A percentile compares a stretch with the other conserved stretches of the same genome.
phyloP scores from a whole-genome alignment of 192 early-diverging fungal genomes.

The Borealophlyctis nickersoniae region DNA sequence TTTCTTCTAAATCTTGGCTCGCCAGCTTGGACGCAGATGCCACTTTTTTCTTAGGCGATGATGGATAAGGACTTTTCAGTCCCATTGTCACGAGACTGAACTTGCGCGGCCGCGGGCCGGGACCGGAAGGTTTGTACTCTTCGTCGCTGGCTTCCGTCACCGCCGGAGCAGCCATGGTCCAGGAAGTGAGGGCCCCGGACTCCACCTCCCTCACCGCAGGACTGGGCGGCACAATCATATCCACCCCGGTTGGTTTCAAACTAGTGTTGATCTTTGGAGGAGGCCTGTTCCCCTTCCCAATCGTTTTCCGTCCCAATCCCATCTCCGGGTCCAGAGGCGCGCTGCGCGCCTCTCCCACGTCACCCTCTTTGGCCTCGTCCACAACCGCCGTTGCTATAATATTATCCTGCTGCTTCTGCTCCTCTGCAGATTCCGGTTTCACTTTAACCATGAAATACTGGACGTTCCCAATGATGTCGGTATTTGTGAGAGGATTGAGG shows the following conservation, averaged over 20 bases:
- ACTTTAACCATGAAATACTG: constrained; percentile 56
- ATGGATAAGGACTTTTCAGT: constrained; percentile 15
- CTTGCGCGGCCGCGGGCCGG: constrained; percentile 23
- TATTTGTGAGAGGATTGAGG: constrained; percentile 62
- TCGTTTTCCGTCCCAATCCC: not conserved
- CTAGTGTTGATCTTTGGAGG: not conserved
- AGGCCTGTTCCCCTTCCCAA: too few species aligned
- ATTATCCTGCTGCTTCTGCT: not conserved
- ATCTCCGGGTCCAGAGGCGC: too few species aligned
- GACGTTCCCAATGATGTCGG: constrained; percentile 66
- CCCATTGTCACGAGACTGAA: constrained; percentile 20
- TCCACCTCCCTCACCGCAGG: constrained; percentile 46
- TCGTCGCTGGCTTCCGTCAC: constrained; percentile 34
- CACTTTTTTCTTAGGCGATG: constrained; percentile 3
- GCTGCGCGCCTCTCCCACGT: not conserved
- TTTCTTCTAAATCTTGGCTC: not conserved
- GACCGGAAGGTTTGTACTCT: constrained; percentile 16
- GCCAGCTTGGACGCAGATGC: constrained; percentile 4
- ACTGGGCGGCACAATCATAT: constrained; percentile 23
- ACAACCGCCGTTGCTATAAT: constrained; percentile 3
- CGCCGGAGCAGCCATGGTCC: constrained; percentile 40
- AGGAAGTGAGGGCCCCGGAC: constrained; percentile 24
- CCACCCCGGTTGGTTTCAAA: not conserved
- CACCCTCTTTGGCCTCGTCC: not conserved
- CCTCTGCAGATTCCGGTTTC: not conserved